phyloP scores from a whole-genome alignment of 225 moss, liverwort and hornwort species.

The Pseudoscleropodium purum region DNA sequence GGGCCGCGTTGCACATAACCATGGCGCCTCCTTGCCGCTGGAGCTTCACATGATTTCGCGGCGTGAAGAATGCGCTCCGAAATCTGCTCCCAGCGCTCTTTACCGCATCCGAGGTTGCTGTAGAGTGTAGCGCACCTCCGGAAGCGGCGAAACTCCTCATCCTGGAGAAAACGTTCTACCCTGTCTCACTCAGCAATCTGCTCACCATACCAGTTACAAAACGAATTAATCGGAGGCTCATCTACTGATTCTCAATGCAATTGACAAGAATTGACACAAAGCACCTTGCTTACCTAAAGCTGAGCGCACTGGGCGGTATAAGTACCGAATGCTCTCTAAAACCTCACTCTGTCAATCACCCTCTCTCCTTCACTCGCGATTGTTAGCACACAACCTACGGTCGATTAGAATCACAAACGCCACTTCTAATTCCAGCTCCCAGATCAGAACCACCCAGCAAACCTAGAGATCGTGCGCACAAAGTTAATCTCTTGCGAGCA shows the following conservation, averaged over 20 bases:
- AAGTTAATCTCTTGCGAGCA: too few relatives aligned
- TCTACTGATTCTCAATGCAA: neutral
- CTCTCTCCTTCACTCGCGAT: neutral
- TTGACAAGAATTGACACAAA: neutral
- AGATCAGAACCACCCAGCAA: neutral
- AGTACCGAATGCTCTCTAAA: neutral
- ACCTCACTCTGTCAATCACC: neutral
- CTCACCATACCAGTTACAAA: neutral
- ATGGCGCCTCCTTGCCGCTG: neutral
- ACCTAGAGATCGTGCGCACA: neutral
- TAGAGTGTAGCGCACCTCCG: too few relatives aligned
- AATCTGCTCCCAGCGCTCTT: neutral
- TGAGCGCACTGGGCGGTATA: neutral
- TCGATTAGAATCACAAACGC: neutral
- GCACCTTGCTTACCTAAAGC: neutral
- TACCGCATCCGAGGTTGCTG: neutral
- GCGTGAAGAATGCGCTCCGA: neutral
- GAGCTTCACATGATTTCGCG: neutral
- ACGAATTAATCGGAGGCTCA: neutral
- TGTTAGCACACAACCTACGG: neutral
- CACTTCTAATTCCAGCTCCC: neutral
- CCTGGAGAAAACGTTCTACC: neutral
- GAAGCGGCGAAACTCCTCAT: conserved; percentile 1
- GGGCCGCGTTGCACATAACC: neutral
- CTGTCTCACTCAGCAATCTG: neutral